Evolutionary conservation across 306 rosid species (phyloP), one percentile per base, ranked within the genome.

Genomic region (Acacia acuminata): DNA sequence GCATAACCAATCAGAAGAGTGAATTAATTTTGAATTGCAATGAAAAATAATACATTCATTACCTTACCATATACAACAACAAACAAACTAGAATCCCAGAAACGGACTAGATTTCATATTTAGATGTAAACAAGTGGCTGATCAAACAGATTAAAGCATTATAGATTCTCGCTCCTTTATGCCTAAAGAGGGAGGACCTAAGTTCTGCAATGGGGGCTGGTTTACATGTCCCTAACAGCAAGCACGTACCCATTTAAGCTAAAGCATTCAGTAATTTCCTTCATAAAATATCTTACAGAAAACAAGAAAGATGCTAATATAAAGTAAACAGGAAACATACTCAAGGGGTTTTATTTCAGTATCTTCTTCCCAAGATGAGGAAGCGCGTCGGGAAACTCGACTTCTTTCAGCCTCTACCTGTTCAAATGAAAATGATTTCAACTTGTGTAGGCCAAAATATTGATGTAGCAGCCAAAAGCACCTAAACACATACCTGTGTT

Each of bases 301-400:
- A 76, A 79, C 66, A 82, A 82, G 56, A 56, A 56, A 56, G 12
- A 61, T 75, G 40, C 76, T 65, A 42, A 60, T 47, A 74, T 56
- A 84, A 81, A 67, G 51, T 38, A 81, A 70, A 67, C 45, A 42
- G 81, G 71, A 76, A 82, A 87, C 98, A 85, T 94, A 93, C 99
- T 96, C 99, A 3, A 96, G 99, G 84, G 93, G 77, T 88, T 91
- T 96, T 69, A 96, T 90, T 86, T 96, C 99, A 67, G 89, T 73
- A 77, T 96, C 98, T 68, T 96, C 99, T 87, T 92, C 99, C 99
- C 99, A 96, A 58, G 98, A 78, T 64, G 99, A 76, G 58, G 98
- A 91, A 45, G 94, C 91, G 73, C 99, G 89, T 32, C 97, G 97
- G 40, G 94, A 81, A 81, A 88, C 91, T 85, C 90, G 87, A 82